Percentiles rank a stretch among this genome's conserved stretches.
Conservation (phyloP, 2,329 filamentous ascomycete species). For the Trichoderma pleuroti region DNA sequence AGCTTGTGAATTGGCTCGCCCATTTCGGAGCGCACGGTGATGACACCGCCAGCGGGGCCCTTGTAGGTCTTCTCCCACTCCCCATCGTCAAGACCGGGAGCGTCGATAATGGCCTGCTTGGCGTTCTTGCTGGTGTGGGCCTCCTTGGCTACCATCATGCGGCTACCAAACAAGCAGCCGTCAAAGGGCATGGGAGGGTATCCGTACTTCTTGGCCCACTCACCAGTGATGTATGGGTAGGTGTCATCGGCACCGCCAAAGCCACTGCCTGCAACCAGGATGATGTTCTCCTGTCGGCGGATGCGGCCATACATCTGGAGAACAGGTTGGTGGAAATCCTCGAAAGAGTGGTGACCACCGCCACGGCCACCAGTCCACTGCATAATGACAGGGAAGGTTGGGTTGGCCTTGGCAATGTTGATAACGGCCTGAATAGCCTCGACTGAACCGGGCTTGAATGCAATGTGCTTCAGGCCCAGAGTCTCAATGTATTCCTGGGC, state of each 20-base stretch:
- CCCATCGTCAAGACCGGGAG: constrained; percentile 73
- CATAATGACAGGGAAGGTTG: constrained; percentile 84
- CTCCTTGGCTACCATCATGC: constrained; percentile 94
- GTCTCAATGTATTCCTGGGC: constrained; percentile 93
- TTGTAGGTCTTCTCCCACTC: constrained; percentile 95
- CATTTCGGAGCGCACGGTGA: constrained; percentile 98
- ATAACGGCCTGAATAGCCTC: constrained; percentile 87
- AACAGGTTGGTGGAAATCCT: constrained; percentile 92
- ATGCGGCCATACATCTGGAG: constrained; percentile 89
- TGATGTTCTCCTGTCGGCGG: constrained; percentile 78
- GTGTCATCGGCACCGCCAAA: constrained; percentile 89
- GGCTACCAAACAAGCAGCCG: constrained; percentile 83
- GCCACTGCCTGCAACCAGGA: constrained; percentile 84
- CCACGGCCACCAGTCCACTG: constrained; percentile 96
- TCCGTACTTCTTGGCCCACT: constrained; percentile 81
- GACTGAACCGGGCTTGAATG: constrained; percentile 88
- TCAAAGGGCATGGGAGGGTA: constrained; percentile 94
- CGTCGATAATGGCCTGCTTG: constrained; percentile 86
- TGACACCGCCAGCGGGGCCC: constrained; percentile 84
- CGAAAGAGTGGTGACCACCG: constrained; percentile 90
- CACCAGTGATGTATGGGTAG: constrained; percentile 85
- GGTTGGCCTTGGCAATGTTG: constrained; percentile 92
- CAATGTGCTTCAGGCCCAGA: constrained; percentile 85
- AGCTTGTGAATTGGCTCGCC: constrained; percentile 99
- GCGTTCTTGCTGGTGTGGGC: constrained; percentile 82